These are phyloP conservation scores for Syzygium grande DNA, from an alignment of 345 rosid genomes.

Conservation along the genomic window DNA sequence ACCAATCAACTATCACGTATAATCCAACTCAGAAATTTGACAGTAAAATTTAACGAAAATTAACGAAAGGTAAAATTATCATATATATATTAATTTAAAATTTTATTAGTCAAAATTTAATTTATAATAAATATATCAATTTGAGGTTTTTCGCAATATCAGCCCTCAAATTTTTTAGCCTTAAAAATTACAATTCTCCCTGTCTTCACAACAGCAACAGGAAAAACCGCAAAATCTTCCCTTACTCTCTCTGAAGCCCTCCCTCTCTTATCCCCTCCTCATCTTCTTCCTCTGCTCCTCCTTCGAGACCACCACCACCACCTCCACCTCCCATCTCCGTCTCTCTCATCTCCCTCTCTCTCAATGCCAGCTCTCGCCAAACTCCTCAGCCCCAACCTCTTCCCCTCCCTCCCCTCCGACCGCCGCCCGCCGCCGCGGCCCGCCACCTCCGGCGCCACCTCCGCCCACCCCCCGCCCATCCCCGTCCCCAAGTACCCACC, in stretches of 20 bases:
- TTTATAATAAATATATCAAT: no score
- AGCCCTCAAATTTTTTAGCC: background rate
- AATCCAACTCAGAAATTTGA: no score
- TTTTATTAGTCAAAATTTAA: no score
- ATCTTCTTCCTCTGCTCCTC: background rate
- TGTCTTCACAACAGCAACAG: background rate
- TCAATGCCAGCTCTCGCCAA: constrained; percentile 59
- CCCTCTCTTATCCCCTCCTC: background rate
- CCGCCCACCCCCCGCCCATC: constrained; percentile 43
- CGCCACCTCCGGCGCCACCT: background rate
- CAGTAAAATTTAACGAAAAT: no score
- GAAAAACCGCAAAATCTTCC: background rate
- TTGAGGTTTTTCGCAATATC: no score
- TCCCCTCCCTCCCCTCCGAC: constrained; percentile 54
- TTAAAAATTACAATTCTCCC: background rate
- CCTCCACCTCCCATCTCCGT: background rate
- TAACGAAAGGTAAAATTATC: no score
- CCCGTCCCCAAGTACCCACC: constrained; percentile 71
- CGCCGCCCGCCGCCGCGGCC: background rate
- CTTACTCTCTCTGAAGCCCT: background rate
- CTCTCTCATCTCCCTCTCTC: background rate
- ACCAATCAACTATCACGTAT: no score
- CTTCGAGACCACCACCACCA: no score
- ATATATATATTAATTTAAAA: no score
- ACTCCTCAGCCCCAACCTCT: constrained; percentile 51